Percentiles rank a stretch among this genome's conserved stretches.
phyloP scores from a whole-genome alignment of 495 filamentous ascomycete genomes.

The Acidiella bohemica region DNA sequence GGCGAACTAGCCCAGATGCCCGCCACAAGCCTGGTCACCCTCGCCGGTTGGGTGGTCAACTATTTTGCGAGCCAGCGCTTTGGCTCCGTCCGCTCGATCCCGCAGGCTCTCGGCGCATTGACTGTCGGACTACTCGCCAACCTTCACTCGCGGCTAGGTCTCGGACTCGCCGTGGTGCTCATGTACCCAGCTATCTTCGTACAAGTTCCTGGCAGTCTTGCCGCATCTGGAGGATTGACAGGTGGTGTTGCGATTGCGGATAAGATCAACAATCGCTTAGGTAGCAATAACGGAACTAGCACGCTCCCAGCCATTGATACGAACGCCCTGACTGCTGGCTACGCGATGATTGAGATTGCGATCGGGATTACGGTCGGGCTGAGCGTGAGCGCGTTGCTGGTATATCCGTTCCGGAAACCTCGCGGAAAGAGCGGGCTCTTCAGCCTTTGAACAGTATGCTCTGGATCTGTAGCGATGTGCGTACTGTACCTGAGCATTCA shows the following conservation, averaged over 20 bases:
- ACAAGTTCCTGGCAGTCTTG: not conserved
- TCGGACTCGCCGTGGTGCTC: not conserved
- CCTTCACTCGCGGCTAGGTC: not conserved
- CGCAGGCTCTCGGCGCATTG: not conserved
- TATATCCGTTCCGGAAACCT: conserved; percentile 13
- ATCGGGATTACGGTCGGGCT: conserved; percentile 14
- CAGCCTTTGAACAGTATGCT: no score
- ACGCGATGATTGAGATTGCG: conserved; percentile 7
- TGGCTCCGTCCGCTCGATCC: not conserved
- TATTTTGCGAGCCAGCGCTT: not conserved
- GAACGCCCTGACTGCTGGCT: conserved; percentile 1
- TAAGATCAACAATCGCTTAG: no score
- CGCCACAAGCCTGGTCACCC: not conserved
- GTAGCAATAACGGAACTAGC: not conserved
- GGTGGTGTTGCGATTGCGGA: not conserved
- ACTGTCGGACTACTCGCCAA: not conserved
- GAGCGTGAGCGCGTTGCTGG: conserved; percentile 9
- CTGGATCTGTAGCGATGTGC: no score
- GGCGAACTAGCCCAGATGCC: not conserved
- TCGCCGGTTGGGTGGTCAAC: not conserved
- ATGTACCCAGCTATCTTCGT: not conserved
- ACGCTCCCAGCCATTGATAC: not conserved
- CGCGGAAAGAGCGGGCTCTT: not conserved
- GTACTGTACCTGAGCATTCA: no score
- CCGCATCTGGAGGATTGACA: not conserved